Base-by-base conservation (phyloP, 805 yeast species). In the Yarrowia sp. region DNA sequence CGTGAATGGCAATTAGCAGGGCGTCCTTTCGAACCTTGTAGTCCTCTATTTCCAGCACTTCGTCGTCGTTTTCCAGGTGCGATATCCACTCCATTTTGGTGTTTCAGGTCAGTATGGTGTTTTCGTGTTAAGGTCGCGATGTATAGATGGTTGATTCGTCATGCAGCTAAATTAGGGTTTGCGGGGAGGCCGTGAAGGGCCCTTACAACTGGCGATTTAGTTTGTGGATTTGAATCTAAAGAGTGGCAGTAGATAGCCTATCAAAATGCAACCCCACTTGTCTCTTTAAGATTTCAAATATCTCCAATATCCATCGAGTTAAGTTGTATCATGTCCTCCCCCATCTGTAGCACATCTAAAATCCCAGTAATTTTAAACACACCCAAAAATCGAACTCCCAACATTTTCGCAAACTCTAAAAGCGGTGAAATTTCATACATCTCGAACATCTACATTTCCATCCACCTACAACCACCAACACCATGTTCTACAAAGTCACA, bases 401-500 rank as follows among this genome's bases (percentile, higher is more conserved):
- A 30, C 52, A 41, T 14, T 8, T 14, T 26, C 28, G 21, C 11
- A 14, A 48, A 30, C 54, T n/a, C 16, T 30, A 48, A 40, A 46
- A 9, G n/a, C 16, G n/a, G 52, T 46, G 52, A 48, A 48, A 51
- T 51, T 36, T 51, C n/a, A 17, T 33, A 22, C n/a, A 11, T 8
- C 26, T 16, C 9, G 12, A 33, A 21, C 14, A 3, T 9, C 4
- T 17, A 10, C 9, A 32, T 35, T 35, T 38, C n/a, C n/a, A 21
- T 10, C 32, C 26, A 24, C n/a, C 40, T 21, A 16, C 24, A 30
- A 21, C 43, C 17, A 41, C 8, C 26, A 22, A 40, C 51, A 33
- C 38, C 26, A 68, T 70, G 70, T 86, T 73, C 73, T 86, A 82
- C 77, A 85, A 88, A 74, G 84, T 92, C 65, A 86, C 92, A 21